Base-by-base conservation (phyloP, 768 basidiomycete species). In the Leccinum sublutescens region DNA sequence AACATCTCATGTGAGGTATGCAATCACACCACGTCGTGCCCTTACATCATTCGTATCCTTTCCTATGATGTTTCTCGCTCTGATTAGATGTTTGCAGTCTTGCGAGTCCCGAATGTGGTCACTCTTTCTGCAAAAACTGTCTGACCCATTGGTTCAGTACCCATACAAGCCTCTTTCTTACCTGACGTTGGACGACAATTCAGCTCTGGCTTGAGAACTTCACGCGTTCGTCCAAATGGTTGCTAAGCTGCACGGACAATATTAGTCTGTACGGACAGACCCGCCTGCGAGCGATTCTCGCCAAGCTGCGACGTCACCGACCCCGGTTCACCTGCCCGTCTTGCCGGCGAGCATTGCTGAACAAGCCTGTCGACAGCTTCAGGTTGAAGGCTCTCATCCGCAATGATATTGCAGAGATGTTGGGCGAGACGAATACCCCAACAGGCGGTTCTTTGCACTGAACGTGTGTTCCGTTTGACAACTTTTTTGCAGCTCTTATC, bases 251-350 rank as follows among this genome's bases (percentile, higher is more conserved):
- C 59, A 71, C 9, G 55, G 56, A 3, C 64, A 62, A 52, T 36
- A 21, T 21, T 21, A 21, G 21, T 21, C 21, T 21, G 21, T 64
- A 63, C 5, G 56, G 66, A 3, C 67, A 58, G 48, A 50, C 63
- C 25, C 25, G 25, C 25, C 25, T 25, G 25, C 25, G 25, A 25
- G 25, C 25, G 3, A 25, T 25, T 25, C 25, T 70, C 43, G 47
- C 56, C 43, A 52, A 65, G 57, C 15, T 65, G 66, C 64, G 61
- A 68, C 75, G 43, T 62, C 60, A 69, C 62, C 61, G 76, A 36
- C 87, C 86, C 0, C 67, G 78, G 31, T 89, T 86, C 63, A 83
- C 2, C 2, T 91, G 89, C 58, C 89, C 89, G 4, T 82, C 81
- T 5, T 91, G 89, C 65, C 78, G 89, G 54, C 75, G 79, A 50